Evolutionary conservation across 2,329 filamentous ascomycete genomes (phyloP), one percentile per base, ranked within the genome.

Genomic region (Cercospora zeina): DNA sequence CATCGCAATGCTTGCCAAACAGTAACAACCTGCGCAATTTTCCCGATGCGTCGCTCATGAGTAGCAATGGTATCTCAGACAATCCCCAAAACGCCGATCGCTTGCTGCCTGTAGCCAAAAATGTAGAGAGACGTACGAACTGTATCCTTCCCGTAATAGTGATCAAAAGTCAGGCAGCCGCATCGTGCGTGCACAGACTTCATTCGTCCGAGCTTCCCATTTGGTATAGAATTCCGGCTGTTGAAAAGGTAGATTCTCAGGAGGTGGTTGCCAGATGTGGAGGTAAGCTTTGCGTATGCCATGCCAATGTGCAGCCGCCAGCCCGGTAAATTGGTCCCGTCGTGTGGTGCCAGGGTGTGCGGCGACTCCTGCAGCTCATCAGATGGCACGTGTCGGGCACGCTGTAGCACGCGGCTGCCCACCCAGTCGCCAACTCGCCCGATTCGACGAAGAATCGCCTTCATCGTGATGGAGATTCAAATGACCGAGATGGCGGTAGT

Each of bases 401-500:
- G 42, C 47, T 50, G 27, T 6, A 27, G 47, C 47, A 31, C 47
- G 47, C 21, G 47, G 47, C 47, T 30, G 47, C 1, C 19, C 47
- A 50, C 27, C 21, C 27, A 21, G 14, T 19, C 19, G 39, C 39
- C 19, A 16, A 45, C 16, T 19, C 39, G 39, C n/a, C 19, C 16
- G 37, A 42, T 42, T n/a, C 37, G 37, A 45, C 19, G 39, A 19
- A n/a, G 11, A 45, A 21, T 45, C 16, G 19, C 21, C 39, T 11
- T 19, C 36, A 31, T 54, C 54, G 27, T 31, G 13, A 39, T 27
- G 21, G 21, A 24, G 16, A 31, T 19, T 54, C 50, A 6, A 54
- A 64, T 21, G 56, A 62, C 58, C 59, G 59, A 39, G 56, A 62
- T 16, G 45, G 45, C 16, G 54, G 36, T 53, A 61, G 47, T 55